Percentiles rank a stretch among this genome's conserved stretches.
Conservation (phyloP, 441 rosid species). For the Syzygium malaccense region DNA sequence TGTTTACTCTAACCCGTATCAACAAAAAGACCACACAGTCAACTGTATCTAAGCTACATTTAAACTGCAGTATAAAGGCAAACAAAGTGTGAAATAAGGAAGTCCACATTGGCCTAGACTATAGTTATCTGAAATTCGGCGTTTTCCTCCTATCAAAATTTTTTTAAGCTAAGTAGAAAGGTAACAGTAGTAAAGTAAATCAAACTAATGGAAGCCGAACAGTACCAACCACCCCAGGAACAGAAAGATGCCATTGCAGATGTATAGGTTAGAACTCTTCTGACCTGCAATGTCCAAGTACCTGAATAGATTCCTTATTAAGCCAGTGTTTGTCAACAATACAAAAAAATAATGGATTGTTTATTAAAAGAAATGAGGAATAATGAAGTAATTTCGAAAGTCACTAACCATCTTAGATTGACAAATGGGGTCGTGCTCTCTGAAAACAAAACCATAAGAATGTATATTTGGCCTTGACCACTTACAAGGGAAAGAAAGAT, state of each 20-base stretch:
- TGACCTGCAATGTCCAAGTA: slow-evolving; percentile 63
- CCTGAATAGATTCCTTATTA: slow-evolving; percentile 28
- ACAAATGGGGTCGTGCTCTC: slow-evolving; percentile 74
- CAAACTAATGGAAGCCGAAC: slow-evolving; percentile 7
- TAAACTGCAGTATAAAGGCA: neutral
- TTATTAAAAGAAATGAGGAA: neutral
- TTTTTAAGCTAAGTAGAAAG: neutral
- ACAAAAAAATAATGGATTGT: neutral
- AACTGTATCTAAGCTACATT: neutral
- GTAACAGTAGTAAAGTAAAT: neutral
- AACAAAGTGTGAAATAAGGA: neutral
- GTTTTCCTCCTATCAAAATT: neutral
- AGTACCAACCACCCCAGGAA: slow-evolving; percentile 88
- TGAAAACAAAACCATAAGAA: slow-evolving; percentile 72
- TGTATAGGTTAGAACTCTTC: slow-evolving; percentile 50
- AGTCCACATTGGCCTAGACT: neutral
- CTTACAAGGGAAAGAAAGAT: slow-evolving; percentile 55
- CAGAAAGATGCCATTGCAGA: slow-evolving; percentile 55
- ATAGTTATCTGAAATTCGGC: neutral
- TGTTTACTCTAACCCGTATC: neutral
- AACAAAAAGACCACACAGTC: neutral
- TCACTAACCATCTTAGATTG: slow-evolving; percentile 68
- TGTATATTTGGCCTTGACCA: slow-evolving; percentile 70
- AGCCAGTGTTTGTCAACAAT: neutral
- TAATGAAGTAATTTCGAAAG: neutral